These are phyloP conservation scores for Neonectria faginata DNA, from an alignment of 2,329 filamentous ascomycete species.

Conservation along the genomic window DNA sequence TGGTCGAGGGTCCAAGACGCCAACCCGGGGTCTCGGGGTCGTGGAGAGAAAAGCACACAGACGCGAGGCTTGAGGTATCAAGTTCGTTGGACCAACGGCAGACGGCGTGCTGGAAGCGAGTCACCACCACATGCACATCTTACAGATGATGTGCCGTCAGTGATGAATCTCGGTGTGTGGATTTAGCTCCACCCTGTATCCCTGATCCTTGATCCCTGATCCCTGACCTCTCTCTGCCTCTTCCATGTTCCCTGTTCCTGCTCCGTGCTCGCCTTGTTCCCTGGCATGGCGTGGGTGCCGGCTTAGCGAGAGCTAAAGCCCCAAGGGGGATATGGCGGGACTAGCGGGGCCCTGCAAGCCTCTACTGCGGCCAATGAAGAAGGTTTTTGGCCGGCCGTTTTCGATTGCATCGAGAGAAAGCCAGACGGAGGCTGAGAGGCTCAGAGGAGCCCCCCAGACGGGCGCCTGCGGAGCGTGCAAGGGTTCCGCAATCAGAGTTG, in stretches of 20 bases:
- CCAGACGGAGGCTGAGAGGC: conserved; percentile 4
- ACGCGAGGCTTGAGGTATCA: background rate
- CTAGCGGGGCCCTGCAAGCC: conserved; percentile 28
- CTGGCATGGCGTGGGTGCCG: conserved; percentile 31
- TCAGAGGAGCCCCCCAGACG: background rate
- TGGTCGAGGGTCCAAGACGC: background rate
- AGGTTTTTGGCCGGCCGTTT: conserved; percentile 30
- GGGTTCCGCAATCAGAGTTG: conserved; percentile 23
- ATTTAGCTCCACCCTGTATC: conserved; percentile 20
- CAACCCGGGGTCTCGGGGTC: conserved; percentile 1
- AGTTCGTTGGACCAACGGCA: background rate
- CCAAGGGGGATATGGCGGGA: conserved; percentile 25
- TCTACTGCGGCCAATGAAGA: conserved; percentile 30
- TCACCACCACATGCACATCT: conserved; percentile 18
- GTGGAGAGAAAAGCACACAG: background rate
- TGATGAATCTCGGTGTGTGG: conserved; percentile 41
- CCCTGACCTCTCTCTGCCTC: background rate
- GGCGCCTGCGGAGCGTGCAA: conserved; percentile 20
- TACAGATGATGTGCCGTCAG: conserved; percentile 20
- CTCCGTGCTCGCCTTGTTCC: conserved; percentile 12
- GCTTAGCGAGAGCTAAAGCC: conserved; percentile 35
- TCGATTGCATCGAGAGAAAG: conserved; percentile 32
- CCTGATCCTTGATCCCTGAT: background rate
- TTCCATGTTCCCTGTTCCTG: conserved; percentile 8
- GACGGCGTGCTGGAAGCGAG: conserved; percentile 17